These are phyloP conservation scores for Blastocystis hominis DNA, from an alignment of 352 stramenopile species.

Conservation along the genomic window DNA sequence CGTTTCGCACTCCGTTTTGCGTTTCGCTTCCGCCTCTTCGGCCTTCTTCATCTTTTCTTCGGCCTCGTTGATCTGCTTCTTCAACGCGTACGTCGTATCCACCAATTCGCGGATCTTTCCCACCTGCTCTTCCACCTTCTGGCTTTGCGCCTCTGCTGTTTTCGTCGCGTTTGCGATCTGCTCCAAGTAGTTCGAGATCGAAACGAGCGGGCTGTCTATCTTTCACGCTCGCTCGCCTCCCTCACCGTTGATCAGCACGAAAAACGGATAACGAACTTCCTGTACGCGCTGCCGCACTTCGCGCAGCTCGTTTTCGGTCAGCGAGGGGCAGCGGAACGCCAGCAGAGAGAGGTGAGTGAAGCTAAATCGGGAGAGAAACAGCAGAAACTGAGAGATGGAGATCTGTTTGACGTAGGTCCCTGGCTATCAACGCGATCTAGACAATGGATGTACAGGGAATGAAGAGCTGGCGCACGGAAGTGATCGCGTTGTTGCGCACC, in stretches of 20 bases:
- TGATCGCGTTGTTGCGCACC: background rate
- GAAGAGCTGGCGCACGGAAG: background rate
- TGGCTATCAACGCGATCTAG: background rate
- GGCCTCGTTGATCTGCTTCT: background rate
- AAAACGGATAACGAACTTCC: background rate
- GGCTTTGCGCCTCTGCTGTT: background rate
- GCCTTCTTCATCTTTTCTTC: background rate
- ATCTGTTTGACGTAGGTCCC: background rate
- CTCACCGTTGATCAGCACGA: constrained; percentile 40
- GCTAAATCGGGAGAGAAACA: background rate
- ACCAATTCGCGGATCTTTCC: background rate
- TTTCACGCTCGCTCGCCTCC: background rate
- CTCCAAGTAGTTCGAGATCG: background rate
- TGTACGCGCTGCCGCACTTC: background rate
- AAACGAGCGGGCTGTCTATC: background rate
- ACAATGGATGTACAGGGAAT: background rate
- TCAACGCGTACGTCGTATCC: background rate
- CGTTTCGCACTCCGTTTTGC: constrained; percentile 17
- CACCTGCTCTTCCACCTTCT: background rate
- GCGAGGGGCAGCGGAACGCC: background rate
- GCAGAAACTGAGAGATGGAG: background rate
- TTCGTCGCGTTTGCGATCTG: background rate
- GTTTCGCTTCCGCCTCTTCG: background rate
- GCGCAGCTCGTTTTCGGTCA: background rate
- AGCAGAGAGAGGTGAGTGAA: background rate